Evolutionary conservation across 805 yeast genomes (phyloP).

Genomic region (Metschnikowia corniflorae): DNA sequence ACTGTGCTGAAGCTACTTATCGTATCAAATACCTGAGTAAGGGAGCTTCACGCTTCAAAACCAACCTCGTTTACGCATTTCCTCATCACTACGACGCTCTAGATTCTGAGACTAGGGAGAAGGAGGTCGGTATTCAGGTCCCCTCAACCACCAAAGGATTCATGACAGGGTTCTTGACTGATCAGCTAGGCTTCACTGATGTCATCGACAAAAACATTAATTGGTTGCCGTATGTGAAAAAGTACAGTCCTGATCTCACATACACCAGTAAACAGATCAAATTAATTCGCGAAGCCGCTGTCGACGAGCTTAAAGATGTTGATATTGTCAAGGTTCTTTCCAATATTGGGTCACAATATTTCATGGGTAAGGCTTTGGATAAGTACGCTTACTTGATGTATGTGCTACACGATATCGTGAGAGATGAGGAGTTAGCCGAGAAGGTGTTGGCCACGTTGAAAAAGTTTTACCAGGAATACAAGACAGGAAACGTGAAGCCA

Average conservation of each 20-base stretch:
- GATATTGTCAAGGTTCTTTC: conserved; percentile 42
- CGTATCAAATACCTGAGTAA: conserved; percentile 44
- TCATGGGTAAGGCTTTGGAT: conserved; percentile 42
- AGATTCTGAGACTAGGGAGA: conserved; percentile 24
- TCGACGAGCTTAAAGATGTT: conserved; percentile 40
- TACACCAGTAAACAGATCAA: conserved; percentile 45
- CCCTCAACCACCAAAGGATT: conserved; percentile 54
- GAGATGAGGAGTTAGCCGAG: conserved; percentile 38
- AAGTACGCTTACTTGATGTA: conserved; percentile 52
- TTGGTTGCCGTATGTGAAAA: conserved; percentile 45
- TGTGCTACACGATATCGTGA: conserved; percentile 46
- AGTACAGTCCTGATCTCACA: conserved; percentile 25
- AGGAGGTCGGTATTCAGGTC: conserved; percentile 41
- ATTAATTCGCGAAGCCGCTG: conserved; percentile 43
- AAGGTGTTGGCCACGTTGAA: conserved; percentile 36
- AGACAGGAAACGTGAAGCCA: conserved; percentile 40
- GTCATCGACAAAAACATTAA: conserved; percentile 36
- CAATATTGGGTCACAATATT: conserved; percentile 43
- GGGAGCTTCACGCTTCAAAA: conserved; percentile 48
- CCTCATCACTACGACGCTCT: conserved; percentile 62
- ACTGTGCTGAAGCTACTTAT: conserved; percentile 47
- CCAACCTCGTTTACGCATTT: conserved; percentile 57
- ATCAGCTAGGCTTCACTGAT: conserved; percentile 36
- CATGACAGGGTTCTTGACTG: conserved; percentile 45
- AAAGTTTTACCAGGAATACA: conserved; percentile 41